Conservation (phyloP, 345 rosid species). For the Mallotus nudiflorus region DNA sequence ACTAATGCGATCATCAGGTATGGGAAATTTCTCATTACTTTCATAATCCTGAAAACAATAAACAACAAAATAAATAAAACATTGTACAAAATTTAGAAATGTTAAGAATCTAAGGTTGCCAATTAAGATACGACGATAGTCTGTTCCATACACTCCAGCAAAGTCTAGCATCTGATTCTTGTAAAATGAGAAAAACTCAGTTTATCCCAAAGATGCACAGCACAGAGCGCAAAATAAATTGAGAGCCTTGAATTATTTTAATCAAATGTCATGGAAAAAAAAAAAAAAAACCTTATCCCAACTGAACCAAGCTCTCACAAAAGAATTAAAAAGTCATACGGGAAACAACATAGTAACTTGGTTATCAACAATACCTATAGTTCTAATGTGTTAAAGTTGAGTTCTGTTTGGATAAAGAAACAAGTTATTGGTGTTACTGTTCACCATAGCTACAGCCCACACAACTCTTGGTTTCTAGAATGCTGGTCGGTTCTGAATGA, state of each 20-base stretch:
- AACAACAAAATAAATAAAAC: neutral
- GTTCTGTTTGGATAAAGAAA: too few species aligned
- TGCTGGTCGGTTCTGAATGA: neutral
- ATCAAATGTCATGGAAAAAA: neutral
- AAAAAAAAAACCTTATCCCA: neutral
- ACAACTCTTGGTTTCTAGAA: neutral
- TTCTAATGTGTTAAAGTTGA: too few species aligned
- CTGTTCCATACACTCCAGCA: neutral
- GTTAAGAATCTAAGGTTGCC: neutral
- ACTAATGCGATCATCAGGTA: slow-evolving; percentile 73
- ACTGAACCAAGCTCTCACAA: neutral
- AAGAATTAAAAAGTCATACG: neutral
- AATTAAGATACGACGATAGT: neutral
- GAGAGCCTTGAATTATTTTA: too few species aligned
- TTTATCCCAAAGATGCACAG: neutral
- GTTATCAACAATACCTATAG: too few species aligned
- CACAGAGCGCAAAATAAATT: neutral
- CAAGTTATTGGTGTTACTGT: too few species aligned
- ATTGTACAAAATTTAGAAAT: too few species aligned
- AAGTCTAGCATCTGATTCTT: neutral
- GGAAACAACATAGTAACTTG: too few species aligned
- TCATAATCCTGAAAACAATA: slow-evolving; percentile 70
- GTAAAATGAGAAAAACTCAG: neutral
- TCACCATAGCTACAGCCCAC: too few species aligned
- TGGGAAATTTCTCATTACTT: slow-evolving; percentile 68